Conservation (phyloP, 2,329 filamentous ascomycete genomes). For the Diaporthe australafricana region DNA sequence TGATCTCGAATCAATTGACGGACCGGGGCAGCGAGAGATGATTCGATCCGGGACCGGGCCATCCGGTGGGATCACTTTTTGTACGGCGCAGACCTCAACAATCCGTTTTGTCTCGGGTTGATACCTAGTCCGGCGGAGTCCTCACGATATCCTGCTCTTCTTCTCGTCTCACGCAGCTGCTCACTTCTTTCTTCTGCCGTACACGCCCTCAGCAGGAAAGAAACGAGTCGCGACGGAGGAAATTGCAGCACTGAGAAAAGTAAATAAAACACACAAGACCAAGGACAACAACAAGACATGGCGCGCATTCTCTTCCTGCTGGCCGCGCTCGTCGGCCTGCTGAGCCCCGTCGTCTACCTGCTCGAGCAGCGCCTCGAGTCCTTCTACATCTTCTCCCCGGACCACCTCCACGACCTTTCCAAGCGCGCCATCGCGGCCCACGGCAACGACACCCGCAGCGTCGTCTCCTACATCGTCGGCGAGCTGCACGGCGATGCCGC, state of each 20-base stretch:
- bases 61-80: slow-evolving; percentile 7
- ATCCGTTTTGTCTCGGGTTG: not conserved
- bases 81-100: slow-evolving; percentile 12
- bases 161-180: not conserved
- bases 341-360: slow-evolving; percentile 65
- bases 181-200: not conserved
- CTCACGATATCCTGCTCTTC: not conserved
- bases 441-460: slow-evolving; percentile 78
- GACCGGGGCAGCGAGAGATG: slow-evolving; percentile 6
- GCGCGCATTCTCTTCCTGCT: slow-evolving; percentile 59
- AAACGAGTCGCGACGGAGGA: not conserved
- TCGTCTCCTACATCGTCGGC: slow-evolving; percentile 76
- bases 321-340: slow-evolving; percentile 64
- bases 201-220: not conserved
- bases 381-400: slow-evolving; percentile 82
- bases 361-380: slow-evolving; percentile 69
- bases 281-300: slow-evolving; percentile 12
- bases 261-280: not conserved
- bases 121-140: not conserved
- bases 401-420: slow-evolving; percentile 76
- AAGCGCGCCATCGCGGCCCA: slow-evolving; percentile 74
- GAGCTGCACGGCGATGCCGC: slow-evolving; percentile 71
- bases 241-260: not conserved
- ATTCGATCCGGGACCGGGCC: slow-evolving; percentile 18
- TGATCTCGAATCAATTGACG: slow-evolving; percentile 15